Conservation (phyloP, 768 basidiomycete species). For the Tylopilus plumbeoviolaceoides region DNA sequence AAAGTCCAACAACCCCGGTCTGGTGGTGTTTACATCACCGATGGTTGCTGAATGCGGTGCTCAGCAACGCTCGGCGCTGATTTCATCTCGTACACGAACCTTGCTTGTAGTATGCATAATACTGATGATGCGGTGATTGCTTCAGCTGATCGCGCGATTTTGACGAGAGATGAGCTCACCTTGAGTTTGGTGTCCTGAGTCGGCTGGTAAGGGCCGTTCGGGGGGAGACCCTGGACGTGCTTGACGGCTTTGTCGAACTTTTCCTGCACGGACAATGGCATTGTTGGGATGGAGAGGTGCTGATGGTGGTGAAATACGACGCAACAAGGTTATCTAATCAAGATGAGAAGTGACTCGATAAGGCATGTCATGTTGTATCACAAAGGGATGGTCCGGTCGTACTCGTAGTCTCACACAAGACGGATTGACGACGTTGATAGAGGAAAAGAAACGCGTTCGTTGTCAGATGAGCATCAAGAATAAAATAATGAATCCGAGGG, state of each 20-base stretch:
- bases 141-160: constrained; percentile 8
- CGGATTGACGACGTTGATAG: not conserved
- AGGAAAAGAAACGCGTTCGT: not conserved
- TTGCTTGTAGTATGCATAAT: constrained; percentile 95
- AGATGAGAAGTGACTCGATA: constrained; percentile 3
- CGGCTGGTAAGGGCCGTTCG: constrained; percentile 71
- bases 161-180: constrained; percentile 44
- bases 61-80: not conserved
- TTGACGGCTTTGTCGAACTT: constrained; percentile 74
- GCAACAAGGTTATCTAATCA: constrained; percentile 20
- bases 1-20: constrained; percentile 82
- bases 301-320: not conserved
- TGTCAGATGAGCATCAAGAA: not conserved
- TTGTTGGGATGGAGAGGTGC: constrained; percentile 30
- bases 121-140: constrained; percentile 44
- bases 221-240: constrained; percentile 66
- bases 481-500: constrained; percentile 4
- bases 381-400: constrained; percentile 4
- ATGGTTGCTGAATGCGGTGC: constrained; percentile 51
- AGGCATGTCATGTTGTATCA: constrained; percentile 11
- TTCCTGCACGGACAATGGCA: constrained; percentile 46
- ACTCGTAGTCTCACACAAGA: not conserved
- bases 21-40: constrained; percentile 63
- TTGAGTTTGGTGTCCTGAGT: constrained; percentile 68
- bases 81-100: constrained; percentile 40